Evolutionary conservation across 2,329 filamentous ascomycete genomes (phyloP).

Genomic region (Alternaria rosae): DNA sequence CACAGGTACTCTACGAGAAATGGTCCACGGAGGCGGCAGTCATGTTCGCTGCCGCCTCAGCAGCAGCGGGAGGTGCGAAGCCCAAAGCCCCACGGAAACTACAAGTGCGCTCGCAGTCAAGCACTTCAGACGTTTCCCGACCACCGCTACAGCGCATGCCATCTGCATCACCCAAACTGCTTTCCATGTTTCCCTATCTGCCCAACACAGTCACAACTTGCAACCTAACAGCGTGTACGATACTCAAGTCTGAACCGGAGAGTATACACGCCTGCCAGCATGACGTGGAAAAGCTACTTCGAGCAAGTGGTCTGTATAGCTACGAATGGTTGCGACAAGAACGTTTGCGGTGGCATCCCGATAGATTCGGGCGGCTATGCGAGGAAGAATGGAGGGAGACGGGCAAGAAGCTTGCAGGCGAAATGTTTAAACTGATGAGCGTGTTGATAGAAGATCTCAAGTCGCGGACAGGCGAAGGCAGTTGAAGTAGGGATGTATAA

Average conservation of each 20-base stretch:
- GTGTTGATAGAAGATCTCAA: slow-evolving; percentile 37
- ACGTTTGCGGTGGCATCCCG: slow-evolving; percentile 47
- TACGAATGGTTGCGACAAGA: slow-evolving; percentile 48
- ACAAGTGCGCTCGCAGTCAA: slow-evolving; percentile 44
- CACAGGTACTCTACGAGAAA: slow-evolving; percentile 37
- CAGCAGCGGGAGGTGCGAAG: slow-evolving; percentile 25
- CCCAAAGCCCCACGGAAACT: slow-evolving; percentile 30
- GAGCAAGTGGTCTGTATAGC: slow-evolving; percentile 44
- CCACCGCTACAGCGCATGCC: slow-evolving; percentile 40
- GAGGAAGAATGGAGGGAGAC: slow-evolving; percentile 41
- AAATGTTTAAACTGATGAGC: slow-evolving; percentile 49
- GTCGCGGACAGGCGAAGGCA: not conserved
- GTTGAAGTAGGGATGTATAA: not conserved
- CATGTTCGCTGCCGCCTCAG: slow-evolving; percentile 37
- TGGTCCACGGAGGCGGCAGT: slow-evolving; percentile 40
- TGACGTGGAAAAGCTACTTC: slow-evolving; percentile 41
- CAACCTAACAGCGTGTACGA: slow-evolving; percentile 27
- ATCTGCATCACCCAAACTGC: slow-evolving; percentile 37
- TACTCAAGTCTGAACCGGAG: slow-evolving; percentile 30
- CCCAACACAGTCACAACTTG: slow-evolving; percentile 35
- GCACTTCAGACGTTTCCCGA: slow-evolving; percentile 6
- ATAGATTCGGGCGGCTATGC: slow-evolving; percentile 47
- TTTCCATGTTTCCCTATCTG: slow-evolving; percentile 41
- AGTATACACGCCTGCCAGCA: slow-evolving; percentile 45
- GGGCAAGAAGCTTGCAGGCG: slow-evolving; percentile 42